Percentiles rank a stretch among this genome's conserved stretches.
Conservation (phyloP, 257 asterid genomes). For the Solanum bulbocastanum region DNA sequence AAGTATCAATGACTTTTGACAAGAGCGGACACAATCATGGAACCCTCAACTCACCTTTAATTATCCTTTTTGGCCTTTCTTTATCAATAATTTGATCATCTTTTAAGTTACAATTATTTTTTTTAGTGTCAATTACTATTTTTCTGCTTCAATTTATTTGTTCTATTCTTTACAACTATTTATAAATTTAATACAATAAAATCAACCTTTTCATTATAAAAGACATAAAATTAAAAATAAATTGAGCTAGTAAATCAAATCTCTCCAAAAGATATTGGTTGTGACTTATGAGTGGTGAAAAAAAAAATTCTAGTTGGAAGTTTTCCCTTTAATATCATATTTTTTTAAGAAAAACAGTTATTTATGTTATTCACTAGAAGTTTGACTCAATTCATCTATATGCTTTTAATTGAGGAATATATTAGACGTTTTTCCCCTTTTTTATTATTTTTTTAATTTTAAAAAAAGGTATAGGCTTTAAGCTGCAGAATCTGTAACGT, state of each 20-base stretch:
- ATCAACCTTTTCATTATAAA: neutral
- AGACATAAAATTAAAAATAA: no score
- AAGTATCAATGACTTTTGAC: neutral
- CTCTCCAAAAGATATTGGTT: neutral
- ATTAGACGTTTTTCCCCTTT: no score
- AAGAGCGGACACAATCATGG: neutral
- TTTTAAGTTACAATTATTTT: neutral
- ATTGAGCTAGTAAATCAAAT: neutral
- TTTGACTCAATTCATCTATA: no score
- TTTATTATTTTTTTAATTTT: no score
- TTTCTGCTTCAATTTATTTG: neutral
- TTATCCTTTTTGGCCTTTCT: neutral
- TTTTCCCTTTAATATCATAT: neutral
- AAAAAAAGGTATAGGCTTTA: neutral
- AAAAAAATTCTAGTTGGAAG: neutral
- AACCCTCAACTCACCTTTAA: neutral
- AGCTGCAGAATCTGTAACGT: slow-evolving; percentile 26
- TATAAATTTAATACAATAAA: neutral
- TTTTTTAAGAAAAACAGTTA: no score
- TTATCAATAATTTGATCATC: neutral
- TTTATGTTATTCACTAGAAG: neutral
- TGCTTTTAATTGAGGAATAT: no score
- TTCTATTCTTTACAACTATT: neutral
- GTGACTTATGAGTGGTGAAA: no score
- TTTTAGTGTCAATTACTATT: neutral